A percentile compares a stretch with the other conserved stretches of the same genome.
phyloP scores from a whole-genome alignment of 2,329 filamentous ascomycete genomes.

The Pestalotiopsis sp. region DNA sequence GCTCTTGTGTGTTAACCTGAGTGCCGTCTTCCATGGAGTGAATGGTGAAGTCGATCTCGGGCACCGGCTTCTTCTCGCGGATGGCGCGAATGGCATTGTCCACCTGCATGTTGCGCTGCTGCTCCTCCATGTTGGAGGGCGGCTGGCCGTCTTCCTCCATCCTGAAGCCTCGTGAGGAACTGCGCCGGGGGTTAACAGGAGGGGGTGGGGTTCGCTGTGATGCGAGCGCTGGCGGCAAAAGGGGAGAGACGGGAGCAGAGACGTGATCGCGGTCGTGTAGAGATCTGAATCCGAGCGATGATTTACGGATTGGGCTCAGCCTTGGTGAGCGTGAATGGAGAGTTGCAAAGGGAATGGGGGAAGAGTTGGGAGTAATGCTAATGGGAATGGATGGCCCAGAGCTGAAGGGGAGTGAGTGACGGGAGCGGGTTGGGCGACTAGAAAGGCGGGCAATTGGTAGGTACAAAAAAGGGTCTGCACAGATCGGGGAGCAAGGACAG shows the following conservation, averaged over 20 bases:
- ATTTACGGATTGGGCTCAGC: not conserved
- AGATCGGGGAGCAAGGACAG: not conserved
- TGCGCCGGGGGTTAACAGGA: conserved; percentile 21
- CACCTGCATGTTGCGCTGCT: conserved; percentile 64
- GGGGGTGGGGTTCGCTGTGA: not conserved
- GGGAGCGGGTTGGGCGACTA: conserved; percentile 7
- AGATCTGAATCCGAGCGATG: not conserved
- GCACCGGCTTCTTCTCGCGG: conserved; percentile 90
- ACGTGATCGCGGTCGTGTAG: not conserved
- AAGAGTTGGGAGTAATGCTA: not conserved
- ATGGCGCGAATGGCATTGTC: conserved; percentile 93
- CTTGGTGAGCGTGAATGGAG: not conserved
- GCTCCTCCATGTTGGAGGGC: conserved; percentile 41
- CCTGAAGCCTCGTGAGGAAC: conserved; percentile 29
- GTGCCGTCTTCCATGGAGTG: conserved; percentile 98
- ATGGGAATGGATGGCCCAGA: not conserved
- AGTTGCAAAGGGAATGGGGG: conserved; percentile 3
- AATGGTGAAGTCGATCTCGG: conserved; percentile 97
- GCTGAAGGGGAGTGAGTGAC: conserved; percentile 5
- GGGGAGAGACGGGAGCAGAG: not conserved
- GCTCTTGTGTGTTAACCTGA: conserved; percentile 92
- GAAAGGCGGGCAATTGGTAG: conserved; percentile 9
- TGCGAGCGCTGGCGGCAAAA: not conserved
- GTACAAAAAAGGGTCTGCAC: conserved; percentile 11
- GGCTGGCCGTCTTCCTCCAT: conserved; percentile 52